A percentile compares a stretch with the other conserved stretches of the same genome.
Evolutionary conservation across 2,329 filamentous ascomycete genomes (phyloP).

Genomic region (Talaromyces funiculosus): DNA sequence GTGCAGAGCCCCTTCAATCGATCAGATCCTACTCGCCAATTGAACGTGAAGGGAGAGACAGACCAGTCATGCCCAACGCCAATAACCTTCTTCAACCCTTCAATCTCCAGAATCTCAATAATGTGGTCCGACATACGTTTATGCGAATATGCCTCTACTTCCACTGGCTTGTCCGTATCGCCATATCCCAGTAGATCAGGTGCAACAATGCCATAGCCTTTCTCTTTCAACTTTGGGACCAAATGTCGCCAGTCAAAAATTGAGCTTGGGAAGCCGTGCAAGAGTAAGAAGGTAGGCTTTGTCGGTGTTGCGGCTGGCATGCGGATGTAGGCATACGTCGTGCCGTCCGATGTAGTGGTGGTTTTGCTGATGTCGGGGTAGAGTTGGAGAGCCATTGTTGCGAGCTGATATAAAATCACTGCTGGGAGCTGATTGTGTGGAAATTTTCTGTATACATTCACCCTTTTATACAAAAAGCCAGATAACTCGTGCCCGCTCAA

Average conservation of each 20-base stretch:
- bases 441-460: too few relatives aligned
- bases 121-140: slow-evolving; percentile 31
- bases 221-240: slow-evolving; percentile 27
- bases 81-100: slow-evolving; percentile 18
- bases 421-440: not conserved
- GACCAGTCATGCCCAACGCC: slow-evolving; percentile 22
- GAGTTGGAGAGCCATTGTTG: slow-evolving; percentile 10
- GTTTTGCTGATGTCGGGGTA: slow-evolving; percentile 8
- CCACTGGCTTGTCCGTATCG: slow-evolving; percentile 27
- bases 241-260: slow-evolving; percentile 42
- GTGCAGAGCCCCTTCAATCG: not conserved
- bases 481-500: too few relatives aligned
- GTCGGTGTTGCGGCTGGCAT: slow-evolving; percentile 16
- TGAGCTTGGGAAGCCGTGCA: slow-evolving; percentile 48
- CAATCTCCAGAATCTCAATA: slow-evolving; percentile 28
- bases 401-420: too few relatives aligned
- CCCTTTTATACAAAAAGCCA: too few relatives aligned
- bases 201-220: slow-evolving; percentile 42
- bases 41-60: not conserved
- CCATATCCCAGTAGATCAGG: slow-evolving; percentile 41
- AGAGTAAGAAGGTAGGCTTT: slow-evolving; percentile 38
- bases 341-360: slow-evolving; percentile 7
- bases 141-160: slow-evolving; percentile 23
- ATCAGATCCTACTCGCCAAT: too few relatives aligned
- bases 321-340: slow-evolving; percentile 27